A percentile compares a stretch with the other conserved stretches of the same genome.
Conservation (phyloP, 805 yeast species). For the Yamadazyma sp. region DNA sequence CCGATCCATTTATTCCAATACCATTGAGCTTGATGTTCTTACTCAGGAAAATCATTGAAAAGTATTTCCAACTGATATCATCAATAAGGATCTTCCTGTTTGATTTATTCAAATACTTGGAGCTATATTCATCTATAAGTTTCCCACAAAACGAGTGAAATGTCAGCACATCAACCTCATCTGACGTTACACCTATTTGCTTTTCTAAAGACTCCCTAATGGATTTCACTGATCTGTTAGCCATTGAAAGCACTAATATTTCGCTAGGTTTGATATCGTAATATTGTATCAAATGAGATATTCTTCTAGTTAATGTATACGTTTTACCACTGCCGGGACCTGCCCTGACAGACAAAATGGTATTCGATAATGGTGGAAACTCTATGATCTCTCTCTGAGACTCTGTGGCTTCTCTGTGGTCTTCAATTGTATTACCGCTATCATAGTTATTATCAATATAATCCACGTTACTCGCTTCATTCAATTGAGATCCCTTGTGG, state of each 20-base stretch:
- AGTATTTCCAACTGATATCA: slow-evolving; percentile 49
- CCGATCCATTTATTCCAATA: slow-evolving; percentile 18
- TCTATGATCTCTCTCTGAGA: slow-evolving; percentile 47
- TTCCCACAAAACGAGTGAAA: slow-evolving; percentile 62
- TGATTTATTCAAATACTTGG: slow-evolving; percentile 11
- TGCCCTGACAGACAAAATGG: slow-evolving; percentile 52
- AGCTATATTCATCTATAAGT: slow-evolving; percentile 39
- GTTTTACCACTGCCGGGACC: slow-evolving; percentile 82
- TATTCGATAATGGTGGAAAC: slow-evolving; percentile 34
- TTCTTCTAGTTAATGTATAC: slow-evolving; percentile 51
- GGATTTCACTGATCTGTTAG: slow-evolving; percentile 64
- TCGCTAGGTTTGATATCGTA: slow-evolving; percentile 46
- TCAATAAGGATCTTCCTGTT: slow-evolving; percentile 40
- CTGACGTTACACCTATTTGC: slow-evolving; percentile 31
- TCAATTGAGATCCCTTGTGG: too few relatives aligned
- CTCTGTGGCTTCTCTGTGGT: slow-evolving; percentile 5
- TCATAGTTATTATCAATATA: not conserved
- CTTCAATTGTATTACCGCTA: not conserved
- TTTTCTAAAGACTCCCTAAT: slow-evolving; percentile 28
- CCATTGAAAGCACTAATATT: slow-evolving; percentile 61
- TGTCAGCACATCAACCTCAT: slow-evolving; percentile 47
- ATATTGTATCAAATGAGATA: slow-evolving; percentile 43
- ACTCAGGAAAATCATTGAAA: slow-evolving; percentile 31
- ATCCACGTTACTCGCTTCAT: too few relatives aligned
- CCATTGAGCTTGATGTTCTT: slow-evolving; percentile 29